A percentile compares a stretch with the other conserved stretches of the same genome.
Conservation (phyloP, 225 moss, liverwort and hornwort species). For the Marchantia polymorpha region DNA sequence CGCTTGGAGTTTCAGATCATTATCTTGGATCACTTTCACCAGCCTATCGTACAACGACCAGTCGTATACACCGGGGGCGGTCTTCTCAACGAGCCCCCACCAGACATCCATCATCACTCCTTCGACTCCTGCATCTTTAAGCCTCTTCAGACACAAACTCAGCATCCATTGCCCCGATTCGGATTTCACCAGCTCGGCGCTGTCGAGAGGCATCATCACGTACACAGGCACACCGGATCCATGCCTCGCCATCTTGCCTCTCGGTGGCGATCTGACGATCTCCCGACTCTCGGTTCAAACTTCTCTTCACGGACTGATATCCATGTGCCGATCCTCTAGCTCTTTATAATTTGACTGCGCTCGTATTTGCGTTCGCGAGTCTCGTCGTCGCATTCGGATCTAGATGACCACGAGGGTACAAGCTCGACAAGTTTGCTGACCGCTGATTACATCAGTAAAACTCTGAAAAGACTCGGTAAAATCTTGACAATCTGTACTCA, state of each 20-base stretch:
- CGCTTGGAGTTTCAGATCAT: conserved; percentile 31
- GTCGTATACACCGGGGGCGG: background rate
- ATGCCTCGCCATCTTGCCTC: background rate
- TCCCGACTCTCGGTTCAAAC: too few relatives aligned
- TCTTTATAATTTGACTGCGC: too few relatives aligned
- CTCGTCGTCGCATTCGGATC: too few relatives aligned
- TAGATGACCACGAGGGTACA: too few relatives aligned
- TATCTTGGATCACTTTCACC: conserved; percentile 9
- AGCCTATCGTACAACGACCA: conserved; percentile 22
- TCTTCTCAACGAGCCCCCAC: conserved; percentile 29
- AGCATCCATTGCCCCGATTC: background rate
- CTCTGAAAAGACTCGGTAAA: too few relatives aligned
- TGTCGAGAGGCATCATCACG: conserved; percentile 20
- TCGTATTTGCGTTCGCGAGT: too few relatives aligned
- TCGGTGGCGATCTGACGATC: background rate
- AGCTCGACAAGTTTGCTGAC: too few relatives aligned
- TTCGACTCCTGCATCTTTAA: conserved; percentile 12
- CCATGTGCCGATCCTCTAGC: too few relatives aligned
- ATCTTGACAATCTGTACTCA: too few relatives aligned
- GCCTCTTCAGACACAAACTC: background rate
- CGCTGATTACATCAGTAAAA: too few relatives aligned
- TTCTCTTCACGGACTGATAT: too few relatives aligned
- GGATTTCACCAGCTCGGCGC: background rate
- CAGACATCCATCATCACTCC: conserved; percentile 32
- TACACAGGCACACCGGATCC: conserved; percentile 5